Conservation (phyloP, 2,329 filamentous ascomycete genomes). For the Arthrobotrys sinensis region DNA sequence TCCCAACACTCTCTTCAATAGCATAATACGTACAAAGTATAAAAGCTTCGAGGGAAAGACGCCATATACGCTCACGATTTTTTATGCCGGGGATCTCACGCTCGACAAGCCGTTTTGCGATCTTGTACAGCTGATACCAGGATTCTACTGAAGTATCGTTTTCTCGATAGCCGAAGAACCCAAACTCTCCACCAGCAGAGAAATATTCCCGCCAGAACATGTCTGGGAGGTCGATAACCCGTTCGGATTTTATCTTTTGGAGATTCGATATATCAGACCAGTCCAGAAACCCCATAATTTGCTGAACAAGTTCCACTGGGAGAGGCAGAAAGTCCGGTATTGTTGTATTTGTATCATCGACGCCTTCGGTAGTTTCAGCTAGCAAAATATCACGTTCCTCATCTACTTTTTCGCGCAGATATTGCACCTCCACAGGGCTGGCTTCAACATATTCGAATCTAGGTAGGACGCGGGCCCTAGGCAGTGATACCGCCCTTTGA, state of each 20-base stretch:
- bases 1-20: not conserved
- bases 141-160: not conserved
- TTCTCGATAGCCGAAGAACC: not conserved
- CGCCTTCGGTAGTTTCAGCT: not conserved
- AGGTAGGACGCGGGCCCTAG: not conserved
- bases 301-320: not conserved
- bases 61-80: not conserved
- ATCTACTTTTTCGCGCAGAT: not conserved
- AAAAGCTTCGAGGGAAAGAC: not conserved
- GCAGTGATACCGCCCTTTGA: not conserved
- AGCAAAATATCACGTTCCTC: not conserved
- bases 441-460: constrained; percentile 4
- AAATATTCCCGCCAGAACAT: not conserved
- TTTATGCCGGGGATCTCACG: not conserved
- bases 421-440: not conserved
- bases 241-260: not conserved
- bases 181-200: not conserved
- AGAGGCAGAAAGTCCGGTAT: constrained; percentile 18
- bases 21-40: not conserved
- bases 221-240: not conserved
- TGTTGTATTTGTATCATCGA: not conserved
- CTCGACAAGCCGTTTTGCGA: not conserved
- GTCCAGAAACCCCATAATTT: not conserved
- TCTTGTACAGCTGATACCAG: not conserved
- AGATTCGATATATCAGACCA: constrained; percentile 8